Evolutionary conservation across 2,329 filamentous ascomycete species (phyloP), one percentile per base, ranked within the genome.

Genomic region (Aspergillus clavatus): DNA sequence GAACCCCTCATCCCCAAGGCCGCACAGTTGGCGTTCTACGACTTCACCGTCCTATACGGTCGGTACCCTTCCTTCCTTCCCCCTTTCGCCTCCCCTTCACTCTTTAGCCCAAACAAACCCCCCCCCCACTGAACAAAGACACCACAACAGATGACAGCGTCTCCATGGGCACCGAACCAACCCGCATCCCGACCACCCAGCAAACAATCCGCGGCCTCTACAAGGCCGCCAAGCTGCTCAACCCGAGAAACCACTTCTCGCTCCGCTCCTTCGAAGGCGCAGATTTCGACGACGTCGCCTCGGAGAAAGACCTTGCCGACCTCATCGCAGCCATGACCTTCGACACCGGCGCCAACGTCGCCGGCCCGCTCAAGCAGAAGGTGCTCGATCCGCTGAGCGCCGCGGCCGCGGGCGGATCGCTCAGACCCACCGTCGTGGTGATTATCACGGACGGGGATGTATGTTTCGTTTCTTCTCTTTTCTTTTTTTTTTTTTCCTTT

Each of bases 1-100:
- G 40, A 5, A 2, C 28, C 35, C 28, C 28, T 35, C 19, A 27
- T 42, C 22, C 31, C 40, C 29, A 42, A 37, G n/a, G 40, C 40
- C n/a, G 40, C 40, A 7, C 40, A 42, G n/a, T 16, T 42, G 19
- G 40, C 40, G 12, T 42, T 42, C 19, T 42, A 42, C 22, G 29
- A 42, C 31, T 42, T 42, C 19, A 42, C 40, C 29, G 19, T 42
- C 36, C 43, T 45, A 16, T 45, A 36, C 11, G 28, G 37, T 44
- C n/a, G 21, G 10, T 7, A 7, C 21, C 21, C 21, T 21, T 14
- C n/a, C 12, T 29, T 7, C 35, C 14, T 36, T n/a, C n/a, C n/a
- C n/a, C n/a, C n/a, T n/a, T n/a, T n/a, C n/a, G n/a, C n/a, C n/a
- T n/a, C n/a, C n/a, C n/a, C n/a, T n/a, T n/a, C n/a, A n/a, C n/a